Conservation (phyloP, 768 basidiomycete genomes). For the Mycena albidolilacea region DNA sequence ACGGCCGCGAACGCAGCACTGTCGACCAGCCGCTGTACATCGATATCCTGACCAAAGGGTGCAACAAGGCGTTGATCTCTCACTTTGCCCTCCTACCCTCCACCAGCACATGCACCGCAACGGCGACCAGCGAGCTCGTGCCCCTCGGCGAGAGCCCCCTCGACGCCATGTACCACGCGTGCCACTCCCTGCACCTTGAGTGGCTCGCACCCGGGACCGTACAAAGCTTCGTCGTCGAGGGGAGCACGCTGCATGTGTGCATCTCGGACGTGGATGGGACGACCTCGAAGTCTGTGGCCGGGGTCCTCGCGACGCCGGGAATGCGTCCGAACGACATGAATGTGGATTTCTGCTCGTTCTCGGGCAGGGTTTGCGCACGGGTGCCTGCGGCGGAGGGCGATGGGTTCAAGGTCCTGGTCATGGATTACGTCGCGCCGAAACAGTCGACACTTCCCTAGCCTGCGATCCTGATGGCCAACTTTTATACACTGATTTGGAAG, state of each 20-base stretch:
- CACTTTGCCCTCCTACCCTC: conserved; percentile 22
- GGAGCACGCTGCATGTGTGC: background rate
- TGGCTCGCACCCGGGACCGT: conserved; percentile 16
- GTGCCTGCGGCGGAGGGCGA: background rate
- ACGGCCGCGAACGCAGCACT: conserved; percentile 28
- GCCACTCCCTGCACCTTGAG: conserved; percentile 33
- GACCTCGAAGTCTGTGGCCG: background rate
- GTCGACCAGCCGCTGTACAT: conserved; percentile 21
- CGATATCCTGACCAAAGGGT: conserved; percentile 25
- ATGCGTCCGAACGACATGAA: conserved; percentile 13
- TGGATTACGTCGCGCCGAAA: conserved; percentile 23
- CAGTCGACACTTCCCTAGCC: background rate
- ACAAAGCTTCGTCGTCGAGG: conserved; percentile 30
- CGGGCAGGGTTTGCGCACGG: conserved; percentile 27
- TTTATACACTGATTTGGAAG: too few species aligned
- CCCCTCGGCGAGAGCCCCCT: conserved; percentile 27
- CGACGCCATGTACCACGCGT: background rate
- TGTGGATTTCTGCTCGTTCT: conserved; percentile 36
- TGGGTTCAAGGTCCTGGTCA: conserved; percentile 6
- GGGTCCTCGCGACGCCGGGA: conserved; percentile 24
- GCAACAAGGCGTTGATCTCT: conserved; percentile 3
- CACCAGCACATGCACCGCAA: background rate
- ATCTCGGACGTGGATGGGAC: conserved; percentile 11
- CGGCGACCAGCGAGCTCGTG: background rate
- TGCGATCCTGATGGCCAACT: too few species aligned